Conservation (phyloP, 345 rosid species). For the Eucalyptus marginata region DNA sequence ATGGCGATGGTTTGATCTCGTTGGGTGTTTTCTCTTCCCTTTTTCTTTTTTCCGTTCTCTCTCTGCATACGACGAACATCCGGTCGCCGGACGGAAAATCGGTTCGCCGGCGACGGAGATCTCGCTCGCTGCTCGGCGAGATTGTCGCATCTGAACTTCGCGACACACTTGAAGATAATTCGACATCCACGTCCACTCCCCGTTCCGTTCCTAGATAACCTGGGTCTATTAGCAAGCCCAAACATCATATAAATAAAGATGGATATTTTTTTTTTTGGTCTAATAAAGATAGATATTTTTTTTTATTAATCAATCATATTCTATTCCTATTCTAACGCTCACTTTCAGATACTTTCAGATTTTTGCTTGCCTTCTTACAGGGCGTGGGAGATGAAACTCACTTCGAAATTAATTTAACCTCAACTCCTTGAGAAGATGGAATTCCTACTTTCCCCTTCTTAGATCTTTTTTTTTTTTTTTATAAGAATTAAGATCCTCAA, state of each 20-base stretch:
- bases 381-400: too few relatives aligned
- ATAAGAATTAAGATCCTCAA: too few relatives aligned
- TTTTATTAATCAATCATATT: too few relatives aligned
- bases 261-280: too few relatives aligned
- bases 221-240: not conserved
- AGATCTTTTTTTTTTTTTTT: too few relatives aligned
- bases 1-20: not conserved
- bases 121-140: not conserved
- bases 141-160: not conserved
- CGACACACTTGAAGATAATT: not conserved
- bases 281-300: too few relatives aligned
- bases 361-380: too few relatives aligned
- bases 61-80: not conserved
- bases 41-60: not conserved
- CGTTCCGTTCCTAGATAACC: not conserved
- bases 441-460: too few relatives aligned
- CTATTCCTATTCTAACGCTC: too few relatives aligned
- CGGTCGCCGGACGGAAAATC: not conserved
- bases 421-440: too few relatives aligned
- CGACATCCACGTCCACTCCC: not conserved
- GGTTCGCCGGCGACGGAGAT: not conserved
- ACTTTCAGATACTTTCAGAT: too few relatives aligned
- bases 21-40: not conserved
- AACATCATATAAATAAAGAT: not conserved
- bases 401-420: too few relatives aligned